These are phyloP conservation scores for Candida rishiriensis DNA, from an alignment of 805 yeast species.

Conservation along the genomic window DNA sequence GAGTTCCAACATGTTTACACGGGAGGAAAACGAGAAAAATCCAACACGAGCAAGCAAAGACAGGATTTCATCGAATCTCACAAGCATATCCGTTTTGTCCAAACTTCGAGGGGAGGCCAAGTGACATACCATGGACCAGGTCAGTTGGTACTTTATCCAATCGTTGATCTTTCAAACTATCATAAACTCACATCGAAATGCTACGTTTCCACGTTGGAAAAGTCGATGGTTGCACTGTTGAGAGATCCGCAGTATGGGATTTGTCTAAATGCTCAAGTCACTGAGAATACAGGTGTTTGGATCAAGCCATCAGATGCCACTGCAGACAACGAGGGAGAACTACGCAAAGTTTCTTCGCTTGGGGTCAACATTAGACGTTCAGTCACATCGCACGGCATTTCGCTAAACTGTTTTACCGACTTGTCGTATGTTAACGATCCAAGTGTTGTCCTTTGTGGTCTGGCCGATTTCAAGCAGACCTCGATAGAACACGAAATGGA, in stretches of 20 bases:
- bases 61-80: slow-evolving; percentile 22
- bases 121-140: slow-evolving; percentile 97
- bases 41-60: slow-evolving; percentile 33
- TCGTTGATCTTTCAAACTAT: slow-evolving; percentile 65
- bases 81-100: slow-evolving; percentile 60
- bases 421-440: slow-evolving; percentile 59
- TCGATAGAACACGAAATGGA: slow-evolving; percentile 35
- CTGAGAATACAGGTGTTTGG: slow-evolving; percentile 90
- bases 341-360: slow-evolving; percentile 74
- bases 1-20: slow-evolving; percentile 87
- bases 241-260: slow-evolving; percentile 10
- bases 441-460: slow-evolving; percentile 79
- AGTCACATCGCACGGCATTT: slow-evolving; percentile 85
- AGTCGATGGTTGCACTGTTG: slow-evolving; percentile 28
- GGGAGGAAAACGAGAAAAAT: slow-evolving; percentile 80
- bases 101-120: slow-evolving; percentile 90
- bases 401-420: slow-evolving; percentile 74
- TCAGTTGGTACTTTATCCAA: slow-evolving; percentile 80
- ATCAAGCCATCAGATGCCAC: slow-evolving; percentile 28
- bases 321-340: slow-evolving; percentile 17
- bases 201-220: slow-evolving; percentile 44
- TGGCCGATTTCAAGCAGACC: slow-evolving; percentile 57
- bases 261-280: slow-evolving; percentile 44
- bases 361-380: slow-evolving; percentile 85
- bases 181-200: slow-evolving; percentile 46